Evolutionary conservation across 306 rosid species (phyloP), one percentile per base, ranked within the genome.

Genomic region (Benincasa hispida): DNA sequence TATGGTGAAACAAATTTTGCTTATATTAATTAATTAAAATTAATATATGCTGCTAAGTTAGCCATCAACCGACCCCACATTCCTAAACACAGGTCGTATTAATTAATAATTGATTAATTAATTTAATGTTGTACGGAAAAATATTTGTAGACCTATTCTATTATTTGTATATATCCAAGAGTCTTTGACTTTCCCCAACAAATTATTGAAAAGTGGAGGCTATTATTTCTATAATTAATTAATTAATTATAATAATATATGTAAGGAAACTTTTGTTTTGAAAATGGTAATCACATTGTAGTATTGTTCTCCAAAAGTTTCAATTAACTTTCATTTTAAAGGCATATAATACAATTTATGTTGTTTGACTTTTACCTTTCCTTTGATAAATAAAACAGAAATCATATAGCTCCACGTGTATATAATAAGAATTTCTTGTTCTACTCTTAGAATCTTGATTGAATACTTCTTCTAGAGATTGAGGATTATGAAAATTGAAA

Each of bases 1-100:
- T 63, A 34, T 35, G 72, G 72, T 63, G 48, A 30, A 63, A 63
- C 72, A 63, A 63, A 63, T 63, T 62, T 62, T 62, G 69, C 11
- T 62, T 32, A 62, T 34, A 62, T 62, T 62, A 62, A 62, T 62
- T 62, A 62, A 62, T 62, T 62, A 62, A 30, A 61, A 32, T 62
- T 30, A 58, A 58, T 25, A 57, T 22, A 62, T 62, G 22, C 12
- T 28, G 22, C 8, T 28, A 57, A 24, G 32, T 57, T 57, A 57
- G 63, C 34, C 0, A 57, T 57, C 5, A 57, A 57, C 8, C 30
- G 28, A n/a, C 28, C 63, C 30, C 34, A 56, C 30, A 30, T 11
- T 57, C 63, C 15, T 17, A 53, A 53, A 53, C 22, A 53, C n/a
- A n/a, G n/a, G n/a, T n/a, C n/a, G n/a, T n/a, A n/a, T n/a, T n/a